These are phyloP conservation scores for Sparassis latifolia DNA, from an alignment of 1,284 basidiomycete genomes.

Conservation along the genomic window DNA sequence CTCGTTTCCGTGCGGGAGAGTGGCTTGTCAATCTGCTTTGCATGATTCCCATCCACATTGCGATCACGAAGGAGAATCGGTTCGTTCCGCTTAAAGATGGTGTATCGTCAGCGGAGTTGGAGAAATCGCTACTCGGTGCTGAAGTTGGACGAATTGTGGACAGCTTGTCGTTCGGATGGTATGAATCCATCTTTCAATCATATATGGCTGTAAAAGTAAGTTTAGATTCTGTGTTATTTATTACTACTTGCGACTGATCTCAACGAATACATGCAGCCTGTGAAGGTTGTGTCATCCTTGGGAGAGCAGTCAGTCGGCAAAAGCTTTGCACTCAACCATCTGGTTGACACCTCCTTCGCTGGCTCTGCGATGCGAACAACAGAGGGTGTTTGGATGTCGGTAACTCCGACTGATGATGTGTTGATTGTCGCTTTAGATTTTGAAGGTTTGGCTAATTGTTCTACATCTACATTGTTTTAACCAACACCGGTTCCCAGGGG, in stretches of 20 bases:
- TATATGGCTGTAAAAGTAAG: slow-evolving; percentile 52
- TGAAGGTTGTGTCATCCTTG: slow-evolving; percentile 62
- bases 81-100: slow-evolving; percentile 59
- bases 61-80: slow-evolving; percentile 48
- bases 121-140: slow-evolving; percentile 48
- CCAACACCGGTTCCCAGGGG: too few relatives aligned
- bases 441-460: slow-evolving; percentile 36
- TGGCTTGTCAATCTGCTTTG: slow-evolving; percentile 59
- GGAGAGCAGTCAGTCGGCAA: slow-evolving; percentile 64
- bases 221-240: not conserved
- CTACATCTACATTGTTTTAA: too few relatives aligned
- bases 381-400: slow-evolving; percentile 66
- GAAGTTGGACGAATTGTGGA: slow-evolving; percentile 54
- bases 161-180: slow-evolving; percentile 55
- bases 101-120: slow-evolving; percentile 40
- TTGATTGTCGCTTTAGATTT: slow-evolving; percentile 59
- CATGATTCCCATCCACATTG: slow-evolving; percentile 59
- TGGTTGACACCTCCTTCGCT: slow-evolving; percentile 59
- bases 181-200: slow-evolving; percentile 55
- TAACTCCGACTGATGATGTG: slow-evolving; percentile 49
- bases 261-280: slow-evolving; percentile 34
- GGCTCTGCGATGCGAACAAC: slow-evolving; percentile 64
- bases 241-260: not conserved
- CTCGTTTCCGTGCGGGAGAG: slow-evolving; percentile 43
- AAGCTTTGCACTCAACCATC: slow-evolving; percentile 54